A percentile compares a stretch with the other conserved stretches of the same genome.
phyloP scores from a whole-genome alignment of 345 rosid genomes.

The Populus ilicifolia region DNA sequence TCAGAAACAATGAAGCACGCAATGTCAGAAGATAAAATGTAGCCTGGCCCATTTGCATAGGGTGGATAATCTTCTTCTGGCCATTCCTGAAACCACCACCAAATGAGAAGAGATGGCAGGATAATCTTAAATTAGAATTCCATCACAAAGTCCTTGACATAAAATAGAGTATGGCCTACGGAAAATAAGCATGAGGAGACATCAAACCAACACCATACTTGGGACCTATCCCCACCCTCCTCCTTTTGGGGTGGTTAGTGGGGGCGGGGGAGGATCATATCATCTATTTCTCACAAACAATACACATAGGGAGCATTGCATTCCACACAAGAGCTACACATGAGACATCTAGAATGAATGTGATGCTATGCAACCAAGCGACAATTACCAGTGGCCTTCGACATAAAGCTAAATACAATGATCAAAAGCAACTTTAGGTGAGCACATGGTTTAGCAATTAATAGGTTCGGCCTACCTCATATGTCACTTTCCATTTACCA shows the following conservation, averaged over 20 bases:
- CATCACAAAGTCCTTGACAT: background rate
- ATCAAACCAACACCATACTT: background rate
- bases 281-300: background rate
- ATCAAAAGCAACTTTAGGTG: background rate
- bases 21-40: conserved; percentile 73
- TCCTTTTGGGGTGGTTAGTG: background rate
- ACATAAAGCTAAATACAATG: background rate
- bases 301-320: background rate
- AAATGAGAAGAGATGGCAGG: conserved; percentile 11
- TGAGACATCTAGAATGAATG: background rate
- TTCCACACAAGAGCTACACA: background rate
- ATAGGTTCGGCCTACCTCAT: conserved; percentile 51
- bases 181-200: background rate
- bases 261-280: background rate
- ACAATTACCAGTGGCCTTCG: background rate
- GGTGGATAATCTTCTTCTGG: conserved; percentile 98
- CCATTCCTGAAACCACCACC: conserved; percentile 67
- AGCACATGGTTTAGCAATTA: background rate
- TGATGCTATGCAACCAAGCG: background rate
- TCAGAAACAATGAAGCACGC: conserved; percentile 65
- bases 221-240: background rate
- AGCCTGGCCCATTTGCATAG: conserved; percentile 95
- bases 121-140: conserved; percentile 5
- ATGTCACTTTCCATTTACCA: conserved; percentile 98
- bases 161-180: background rate